These are phyloP conservation scores for Geotrichum phurueaensis DNA, from an alignment of 1,139 yeast genomes.

Conservation along the genomic window DNA sequence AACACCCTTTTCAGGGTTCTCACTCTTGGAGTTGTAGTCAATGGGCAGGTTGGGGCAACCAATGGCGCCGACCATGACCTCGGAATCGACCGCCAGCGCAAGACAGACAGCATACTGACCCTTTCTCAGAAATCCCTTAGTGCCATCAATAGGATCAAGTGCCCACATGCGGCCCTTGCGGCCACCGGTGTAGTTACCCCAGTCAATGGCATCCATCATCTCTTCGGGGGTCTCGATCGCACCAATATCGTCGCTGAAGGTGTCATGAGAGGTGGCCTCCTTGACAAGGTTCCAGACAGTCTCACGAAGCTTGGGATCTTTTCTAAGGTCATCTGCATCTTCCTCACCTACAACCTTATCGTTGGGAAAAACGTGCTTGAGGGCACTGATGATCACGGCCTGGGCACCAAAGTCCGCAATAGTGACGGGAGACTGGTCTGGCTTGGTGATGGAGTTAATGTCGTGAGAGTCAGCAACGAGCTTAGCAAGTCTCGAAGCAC, in stretches of 20 bases:
- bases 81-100: slow-evolving; percentile 79
- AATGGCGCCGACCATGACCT: slow-evolving; percentile 81
- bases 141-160: slow-evolving; percentile 95
- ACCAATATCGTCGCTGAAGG: slow-evolving; percentile 29
- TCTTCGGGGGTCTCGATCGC: slow-evolving; percentile 43
- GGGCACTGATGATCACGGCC: slow-evolving; percentile 81
- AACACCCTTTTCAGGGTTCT: slow-evolving; percentile 46
- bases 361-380: slow-evolving; percentile 67
- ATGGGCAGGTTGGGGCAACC: slow-evolving; percentile 90
- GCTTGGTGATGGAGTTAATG: slow-evolving; percentile 60
- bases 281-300: slow-evolving; percentile 36
- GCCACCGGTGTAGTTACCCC: slow-evolving; percentile 77
- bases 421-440: slow-evolving; percentile 92
- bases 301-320: slow-evolving; percentile 43
- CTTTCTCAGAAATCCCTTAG: slow-evolving; percentile 91
- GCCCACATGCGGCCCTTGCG: slow-evolving; percentile 86
- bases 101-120: slow-evolving; percentile 96
- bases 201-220: slow-evolving; percentile 63
- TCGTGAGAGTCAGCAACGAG: slow-evolving; percentile 54
- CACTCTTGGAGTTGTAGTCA: slow-evolving; percentile 36
- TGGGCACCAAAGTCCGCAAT: slow-evolving; percentile 96
- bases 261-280: slow-evolving; percentile 27
- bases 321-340: slow-evolving; percentile 61
- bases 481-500: slow-evolving; percentile 76
- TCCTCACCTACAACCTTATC: slow-evolving; percentile 95